phyloP scores from a whole-genome alignment of 257 asterid genomes.

The Jasminum sambac region DNA sequence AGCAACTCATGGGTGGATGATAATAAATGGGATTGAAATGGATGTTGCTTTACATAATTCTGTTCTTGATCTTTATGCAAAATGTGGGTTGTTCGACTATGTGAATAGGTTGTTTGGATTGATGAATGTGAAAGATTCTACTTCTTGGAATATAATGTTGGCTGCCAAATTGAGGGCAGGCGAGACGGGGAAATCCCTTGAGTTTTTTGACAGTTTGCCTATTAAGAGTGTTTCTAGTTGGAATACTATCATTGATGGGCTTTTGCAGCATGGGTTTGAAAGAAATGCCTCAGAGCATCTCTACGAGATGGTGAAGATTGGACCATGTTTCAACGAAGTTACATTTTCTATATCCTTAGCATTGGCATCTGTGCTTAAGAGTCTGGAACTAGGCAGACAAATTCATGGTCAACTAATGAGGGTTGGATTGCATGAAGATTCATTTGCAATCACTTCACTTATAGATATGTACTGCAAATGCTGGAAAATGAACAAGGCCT shows the following conservation, averaged over 20 bases:
- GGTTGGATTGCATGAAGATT: constrained; percentile 45
- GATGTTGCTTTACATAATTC: constrained; percentile 64
- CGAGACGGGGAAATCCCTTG: constrained; percentile 42
- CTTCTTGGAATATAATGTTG: constrained; percentile 83
- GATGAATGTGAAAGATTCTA: constrained; percentile 49
- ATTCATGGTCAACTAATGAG: constrained; percentile 59
- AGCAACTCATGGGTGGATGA: constrained; percentile 63
- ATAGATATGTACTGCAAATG: constrained; percentile 83
- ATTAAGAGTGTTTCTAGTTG: constrained; percentile 63
- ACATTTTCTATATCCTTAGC: constrained; percentile 64
- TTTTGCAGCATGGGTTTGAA: constrained; percentile 46
- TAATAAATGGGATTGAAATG: constrained; percentile 37
- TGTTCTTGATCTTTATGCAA: constrained; percentile 68
- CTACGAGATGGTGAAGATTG: constrained; percentile 47
- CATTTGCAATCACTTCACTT: constrained; percentile 50
- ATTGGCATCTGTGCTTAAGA: constrained; percentile 50
- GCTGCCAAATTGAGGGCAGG: constrained; percentile 47
- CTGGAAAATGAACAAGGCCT: constrained; percentile 57
- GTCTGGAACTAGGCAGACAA: constrained; percentile 59
- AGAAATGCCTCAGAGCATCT: constrained; percentile 50
- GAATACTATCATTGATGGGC: constrained; percentile 74
- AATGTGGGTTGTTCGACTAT: constrained; percentile 40
- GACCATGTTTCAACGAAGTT: constrained; percentile 40
- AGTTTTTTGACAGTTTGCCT: constrained; percentile 56
- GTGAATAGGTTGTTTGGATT: constrained; percentile 42